Percentiles rank a stretch among this genome's conserved stretches.
Conservation (phyloP, 257 asterid genomes). For the Lycium barbarum region DNA sequence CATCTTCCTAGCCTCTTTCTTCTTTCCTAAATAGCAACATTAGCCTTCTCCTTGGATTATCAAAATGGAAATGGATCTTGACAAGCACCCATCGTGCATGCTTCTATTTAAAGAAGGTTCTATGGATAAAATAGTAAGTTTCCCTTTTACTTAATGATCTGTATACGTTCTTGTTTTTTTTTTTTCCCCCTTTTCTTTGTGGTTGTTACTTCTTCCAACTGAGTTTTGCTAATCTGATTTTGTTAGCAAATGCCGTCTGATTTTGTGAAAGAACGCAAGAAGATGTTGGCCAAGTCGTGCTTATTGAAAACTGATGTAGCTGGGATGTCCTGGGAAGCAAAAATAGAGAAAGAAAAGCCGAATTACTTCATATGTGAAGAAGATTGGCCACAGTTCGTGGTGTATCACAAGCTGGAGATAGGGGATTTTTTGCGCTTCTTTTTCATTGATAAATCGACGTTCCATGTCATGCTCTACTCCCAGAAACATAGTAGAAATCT, state of each 20-base stretch:
- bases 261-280: not conserved
- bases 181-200: not conserved
- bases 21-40: no score
- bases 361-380: no score
- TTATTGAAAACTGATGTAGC: not conserved
- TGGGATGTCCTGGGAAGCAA: not conserved
- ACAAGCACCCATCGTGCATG: no score
- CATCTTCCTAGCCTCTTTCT: no score
- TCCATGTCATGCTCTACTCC: not conserved
- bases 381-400: no score
- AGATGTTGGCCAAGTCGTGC: not conserved
- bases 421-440: not conserved
- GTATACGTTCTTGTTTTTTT: no score
- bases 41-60: no score
- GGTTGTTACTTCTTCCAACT: not conserved
- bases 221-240: not conserved
- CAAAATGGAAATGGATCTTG: no score
- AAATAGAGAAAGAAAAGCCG: not conserved
- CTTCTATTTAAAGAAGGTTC: no score
- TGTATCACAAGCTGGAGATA: no score
- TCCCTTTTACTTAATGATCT: no score
- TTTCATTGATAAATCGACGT: not conserved
- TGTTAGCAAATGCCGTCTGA: not conserved
- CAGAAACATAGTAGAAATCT: not conserved
- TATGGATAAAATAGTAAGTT: no score